Percentiles rank a stretch among this genome's conserved stretches.
phyloP scores from a whole-genome alignment of 257 asterid species.

The Perilla frutescens region DNA sequence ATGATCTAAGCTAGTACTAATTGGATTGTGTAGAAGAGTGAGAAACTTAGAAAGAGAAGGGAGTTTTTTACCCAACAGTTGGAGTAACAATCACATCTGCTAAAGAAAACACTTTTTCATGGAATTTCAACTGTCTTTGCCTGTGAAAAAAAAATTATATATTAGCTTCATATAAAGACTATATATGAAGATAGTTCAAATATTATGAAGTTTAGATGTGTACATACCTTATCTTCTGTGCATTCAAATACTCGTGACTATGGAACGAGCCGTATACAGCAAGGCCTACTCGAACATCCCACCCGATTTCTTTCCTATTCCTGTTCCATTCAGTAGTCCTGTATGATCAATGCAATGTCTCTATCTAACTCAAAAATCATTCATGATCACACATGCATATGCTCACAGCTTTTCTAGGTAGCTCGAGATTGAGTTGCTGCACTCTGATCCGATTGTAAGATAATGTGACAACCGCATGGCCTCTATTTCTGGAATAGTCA shows the following conservation, averaged over 20 bases:
- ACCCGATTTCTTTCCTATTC: slow-evolving; percentile 65
- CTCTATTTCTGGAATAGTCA: slow-evolving; percentile 87
- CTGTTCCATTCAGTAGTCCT: slow-evolving; percentile 42
- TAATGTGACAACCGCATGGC: slow-evolving; percentile 93
- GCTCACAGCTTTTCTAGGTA: slow-evolving; percentile 63
- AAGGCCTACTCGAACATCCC: slow-evolving; percentile 90
- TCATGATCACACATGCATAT: background rate
- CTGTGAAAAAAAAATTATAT: slow-evolving; percentile 31
- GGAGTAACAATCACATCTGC: slow-evolving; percentile 94
- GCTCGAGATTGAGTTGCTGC: slow-evolving; percentile 56
- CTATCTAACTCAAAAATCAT: no score
- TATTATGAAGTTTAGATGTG: background rate
- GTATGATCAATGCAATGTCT: background rate
- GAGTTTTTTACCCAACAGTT: slow-evolving; percentile 71
- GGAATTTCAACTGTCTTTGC: slow-evolving; percentile 70
- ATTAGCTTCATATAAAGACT: background rate
- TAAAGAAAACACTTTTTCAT: slow-evolving; percentile 63
- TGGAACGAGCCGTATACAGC: slow-evolving; percentile 67
- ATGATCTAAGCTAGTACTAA: no score
- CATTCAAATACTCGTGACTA: slow-evolving; percentile 87
- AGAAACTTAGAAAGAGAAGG: background rate
- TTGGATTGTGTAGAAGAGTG: no score
- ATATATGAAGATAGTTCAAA: no score
- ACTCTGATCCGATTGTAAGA: slow-evolving; percentile 81
- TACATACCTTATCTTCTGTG: slow-evolving; percentile 74